Conservation (phyloP, 2,329 filamentous ascomycete genomes). For the Microsporum audouinii region DNA sequence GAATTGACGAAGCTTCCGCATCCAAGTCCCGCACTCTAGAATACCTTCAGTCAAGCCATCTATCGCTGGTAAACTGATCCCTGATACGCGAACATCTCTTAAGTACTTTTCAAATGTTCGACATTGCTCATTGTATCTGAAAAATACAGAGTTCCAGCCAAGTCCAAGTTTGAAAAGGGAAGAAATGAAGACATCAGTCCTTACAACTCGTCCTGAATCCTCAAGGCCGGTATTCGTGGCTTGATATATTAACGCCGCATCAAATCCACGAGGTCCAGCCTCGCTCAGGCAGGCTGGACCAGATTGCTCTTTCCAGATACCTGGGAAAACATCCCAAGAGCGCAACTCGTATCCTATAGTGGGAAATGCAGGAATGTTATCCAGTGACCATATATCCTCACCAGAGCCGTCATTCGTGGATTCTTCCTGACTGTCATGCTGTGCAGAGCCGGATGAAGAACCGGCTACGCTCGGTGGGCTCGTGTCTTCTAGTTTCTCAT, state of each 20-base stretch:
- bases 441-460: constrained; percentile 16
- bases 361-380: constrained; percentile 16
- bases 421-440: constrained; percentile 15
- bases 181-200: constrained; percentile 29
- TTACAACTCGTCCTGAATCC: constrained; percentile 24
- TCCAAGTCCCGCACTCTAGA: constrained; percentile 27
- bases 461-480: constrained; percentile 14
- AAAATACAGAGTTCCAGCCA: constrained; percentile 36
- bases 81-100: constrained; percentile 38
- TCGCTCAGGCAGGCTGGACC: constrained; percentile 35
- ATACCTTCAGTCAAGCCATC: constrained; percentile 23
- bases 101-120: constrained; percentile 32
- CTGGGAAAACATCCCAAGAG: constrained; percentile 34
- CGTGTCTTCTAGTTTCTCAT: constrained; percentile 17
- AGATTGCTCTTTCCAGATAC: constrained; percentile 23
- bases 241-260: constrained; percentile 27
- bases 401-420: not conserved
- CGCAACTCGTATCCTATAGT: constrained; percentile 17
- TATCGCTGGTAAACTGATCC: constrained; percentile 38
- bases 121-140: constrained; percentile 29
- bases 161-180: constrained; percentile 32
- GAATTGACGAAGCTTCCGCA: constrained; percentile 29
- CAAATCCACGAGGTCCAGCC: constrained; percentile 30
- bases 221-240: constrained; percentile 15
- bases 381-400: constrained; percentile 28